These are phyloP conservation scores for Chaetomium sp. DNA, from an alignment of 2,329 filamentous ascomycete species.

Conservation along the genomic window DNA sequence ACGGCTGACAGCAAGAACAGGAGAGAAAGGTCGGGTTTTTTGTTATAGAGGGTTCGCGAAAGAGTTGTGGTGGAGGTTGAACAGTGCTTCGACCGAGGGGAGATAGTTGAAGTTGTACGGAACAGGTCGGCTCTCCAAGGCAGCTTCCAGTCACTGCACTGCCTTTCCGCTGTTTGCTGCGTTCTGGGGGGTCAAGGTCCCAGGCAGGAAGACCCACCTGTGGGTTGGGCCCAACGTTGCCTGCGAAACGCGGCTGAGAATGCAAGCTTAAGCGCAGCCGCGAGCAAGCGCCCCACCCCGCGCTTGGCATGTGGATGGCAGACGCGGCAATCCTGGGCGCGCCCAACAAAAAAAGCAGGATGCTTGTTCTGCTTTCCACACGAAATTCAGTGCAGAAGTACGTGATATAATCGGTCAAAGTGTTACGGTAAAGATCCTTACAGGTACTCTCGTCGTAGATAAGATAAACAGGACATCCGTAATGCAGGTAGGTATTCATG, in stretches of 20 bases:
- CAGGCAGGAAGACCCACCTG: slow-evolving; percentile 26
- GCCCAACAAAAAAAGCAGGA: background rate
- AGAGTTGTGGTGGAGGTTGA: background rate
- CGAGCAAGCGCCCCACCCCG: slow-evolving; percentile 19
- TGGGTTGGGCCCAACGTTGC: slow-evolving; percentile 17
- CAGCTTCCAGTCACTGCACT: slow-evolving; percentile 17
- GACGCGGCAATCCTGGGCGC: slow-evolving; percentile 6
- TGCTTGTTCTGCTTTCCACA: background rate
- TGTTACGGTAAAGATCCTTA: no score
- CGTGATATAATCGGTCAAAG: no score
- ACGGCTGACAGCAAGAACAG: background rate
- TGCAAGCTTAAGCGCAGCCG: slow-evolving; percentile 25
- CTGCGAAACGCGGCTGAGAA: slow-evolving; percentile 5
- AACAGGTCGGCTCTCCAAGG: slow-evolving; percentile 7
- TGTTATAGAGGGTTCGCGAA: background rate
- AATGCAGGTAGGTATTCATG: no score
- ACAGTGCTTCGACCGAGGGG: background rate
- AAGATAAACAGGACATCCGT: no score
- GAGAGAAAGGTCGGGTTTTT: background rate
- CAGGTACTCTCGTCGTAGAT: no score
- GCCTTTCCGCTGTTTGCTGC: slow-evolving; percentile 8
- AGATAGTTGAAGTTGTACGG: background rate
- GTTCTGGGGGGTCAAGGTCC: slow-evolving; percentile 13
- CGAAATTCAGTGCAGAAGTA: no score
- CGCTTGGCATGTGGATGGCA: background rate